Conservation (phyloP, 2,329 filamentous ascomycete genomes). For the Cladosporium halotolerans region DNA sequence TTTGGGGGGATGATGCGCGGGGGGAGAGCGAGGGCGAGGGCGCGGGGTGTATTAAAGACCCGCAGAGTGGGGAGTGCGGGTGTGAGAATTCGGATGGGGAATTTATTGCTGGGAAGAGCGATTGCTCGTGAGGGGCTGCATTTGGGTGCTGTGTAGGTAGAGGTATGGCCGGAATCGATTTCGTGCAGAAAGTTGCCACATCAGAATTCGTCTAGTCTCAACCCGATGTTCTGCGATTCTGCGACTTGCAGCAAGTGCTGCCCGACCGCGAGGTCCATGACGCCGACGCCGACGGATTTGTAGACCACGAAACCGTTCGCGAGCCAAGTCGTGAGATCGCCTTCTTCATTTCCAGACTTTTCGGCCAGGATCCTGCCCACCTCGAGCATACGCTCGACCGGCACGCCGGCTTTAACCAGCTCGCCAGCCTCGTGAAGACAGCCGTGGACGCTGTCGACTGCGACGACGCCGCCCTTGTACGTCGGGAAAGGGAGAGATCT, state of each 20-base stretch:
- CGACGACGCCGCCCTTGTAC: constrained; percentile 58
- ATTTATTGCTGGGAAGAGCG: constrained; percentile 28
- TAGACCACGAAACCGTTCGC: constrained; percentile 60
- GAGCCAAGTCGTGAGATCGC: constrained; percentile 49
- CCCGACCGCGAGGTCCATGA: constrained; percentile 64
- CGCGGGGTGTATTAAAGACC: constrained; percentile 36
- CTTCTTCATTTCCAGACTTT: constrained; percentile 36
- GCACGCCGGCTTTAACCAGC: constrained; percentile 69
- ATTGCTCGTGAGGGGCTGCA: constrained; percentile 8
- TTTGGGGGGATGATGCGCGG: constrained; percentile 24
- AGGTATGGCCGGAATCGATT: background rate
- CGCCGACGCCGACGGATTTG: constrained; percentile 61
- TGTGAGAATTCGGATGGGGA: constrained; percentile 39
- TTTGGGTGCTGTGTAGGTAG: background rate
- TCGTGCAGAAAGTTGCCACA: background rate
- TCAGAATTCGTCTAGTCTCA: background rate
- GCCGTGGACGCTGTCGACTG: constrained; percentile 66
- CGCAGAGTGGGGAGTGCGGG: constrained; percentile 35
- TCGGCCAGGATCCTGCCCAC: constrained; percentile 72
- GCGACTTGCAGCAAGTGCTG: constrained; percentile 48
- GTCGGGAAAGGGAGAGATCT: background rate
- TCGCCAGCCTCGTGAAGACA: constrained; percentile 81
- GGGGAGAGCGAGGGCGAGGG: constrained; percentile 29
- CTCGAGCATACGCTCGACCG: constrained; percentile 72
- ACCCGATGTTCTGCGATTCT: background rate